Evolutionary conservation across 2,329 filamentous ascomycete genomes (phyloP).

Genomic region (Laburnicola sp.): DNA sequence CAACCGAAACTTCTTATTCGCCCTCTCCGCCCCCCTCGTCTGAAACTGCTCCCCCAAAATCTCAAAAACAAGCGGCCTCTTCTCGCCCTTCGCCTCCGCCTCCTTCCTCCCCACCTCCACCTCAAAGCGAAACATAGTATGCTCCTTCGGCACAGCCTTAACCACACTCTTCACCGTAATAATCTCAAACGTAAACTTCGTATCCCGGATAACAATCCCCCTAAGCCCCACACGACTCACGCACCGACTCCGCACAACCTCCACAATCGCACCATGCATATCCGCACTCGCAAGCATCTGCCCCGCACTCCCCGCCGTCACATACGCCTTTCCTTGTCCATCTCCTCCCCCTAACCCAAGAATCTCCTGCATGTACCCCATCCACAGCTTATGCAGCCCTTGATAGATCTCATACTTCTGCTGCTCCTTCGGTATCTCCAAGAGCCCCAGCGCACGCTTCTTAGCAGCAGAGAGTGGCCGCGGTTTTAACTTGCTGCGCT

Average conservation of each 20-base stretch:
- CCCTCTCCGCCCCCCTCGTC: constrained; percentile 78
- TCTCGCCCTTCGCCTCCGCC: constrained; percentile 19
- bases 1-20: constrained; percentile 88
- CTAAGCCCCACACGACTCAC: constrained; percentile 77
- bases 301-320: constrained; percentile 64
- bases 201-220: constrained; percentile 88
- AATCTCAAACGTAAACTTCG: constrained; percentile 82
- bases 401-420: constrained; percentile 76
- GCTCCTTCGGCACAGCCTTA: constrained; percentile 86
- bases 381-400: constrained; percentile 78
- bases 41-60: constrained; percentile 86
- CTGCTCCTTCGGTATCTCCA: constrained; percentile 71
- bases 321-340: constrained; percentile 44
- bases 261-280: constrained; percentile 82
- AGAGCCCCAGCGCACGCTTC: constrained; percentile 71
- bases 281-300: constrained; percentile 82
- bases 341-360: constrained; percentile 60
- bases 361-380: constrained; percentile 80
- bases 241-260: constrained; percentile 81
- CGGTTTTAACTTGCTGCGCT: constrained; percentile 55
- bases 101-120: constrained; percentile 56
- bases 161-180: constrained; percentile 71
- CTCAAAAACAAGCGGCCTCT: constrained; percentile 71
- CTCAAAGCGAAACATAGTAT: constrained; percentile 79
- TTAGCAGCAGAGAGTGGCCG: constrained; percentile 77